phyloP scores from a whole-genome alignment of 192 early-diverging fungal species.

The Pilobolus umbonatus region DNA sequence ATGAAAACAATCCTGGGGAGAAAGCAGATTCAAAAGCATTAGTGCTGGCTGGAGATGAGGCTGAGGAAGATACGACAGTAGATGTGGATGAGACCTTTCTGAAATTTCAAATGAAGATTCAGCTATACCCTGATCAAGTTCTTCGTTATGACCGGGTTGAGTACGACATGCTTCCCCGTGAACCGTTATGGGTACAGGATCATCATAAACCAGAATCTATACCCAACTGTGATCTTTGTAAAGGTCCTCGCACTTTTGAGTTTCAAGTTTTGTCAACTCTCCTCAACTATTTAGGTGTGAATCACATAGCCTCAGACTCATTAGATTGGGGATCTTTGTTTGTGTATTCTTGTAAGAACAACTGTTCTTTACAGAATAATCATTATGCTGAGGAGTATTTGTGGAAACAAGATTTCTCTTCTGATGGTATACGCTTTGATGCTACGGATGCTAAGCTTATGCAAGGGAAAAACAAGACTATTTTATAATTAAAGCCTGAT shows the following conservation, averaged over 20 bases:
- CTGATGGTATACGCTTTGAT: conserved; percentile 62
- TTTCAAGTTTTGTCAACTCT: conserved; percentile 94
- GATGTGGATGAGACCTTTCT: conserved; percentile 90
- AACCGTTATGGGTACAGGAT: conserved; percentile 81
- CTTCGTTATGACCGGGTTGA: conserved; percentile 69
- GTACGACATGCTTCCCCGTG: conserved; percentile 46
- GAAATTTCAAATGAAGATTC: conserved; percentile 80
- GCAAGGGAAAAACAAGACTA: too few species aligned
- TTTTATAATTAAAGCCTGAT: too few species aligned
- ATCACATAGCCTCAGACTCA: conserved; percentile 61
- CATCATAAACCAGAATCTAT: conserved; percentile 59
- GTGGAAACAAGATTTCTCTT: conserved; percentile 78
- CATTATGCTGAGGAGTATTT: conserved; percentile 65
- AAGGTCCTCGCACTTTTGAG: conserved; percentile 74
- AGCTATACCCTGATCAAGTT: conserved; percentile 78
- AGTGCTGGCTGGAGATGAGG: conserved; percentile 48
- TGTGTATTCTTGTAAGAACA: conserved; percentile 80
- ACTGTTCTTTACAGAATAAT: conserved; percentile 56
- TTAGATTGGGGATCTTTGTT: conserved; percentile 91
- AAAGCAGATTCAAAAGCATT: background rate
- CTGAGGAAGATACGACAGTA: conserved; percentile 57
- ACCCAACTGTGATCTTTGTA: conserved; percentile 68
- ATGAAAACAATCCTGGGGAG: conserved; percentile 5
- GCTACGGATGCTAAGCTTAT: conserved; percentile 1
- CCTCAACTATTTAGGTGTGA: conserved; percentile 70